A percentile compares a stretch with the other conserved stretches of the same genome.
phyloP scores from a whole-genome alignment of 768 basidiomycete genomes.

The Wakefieldia striispora region DNA sequence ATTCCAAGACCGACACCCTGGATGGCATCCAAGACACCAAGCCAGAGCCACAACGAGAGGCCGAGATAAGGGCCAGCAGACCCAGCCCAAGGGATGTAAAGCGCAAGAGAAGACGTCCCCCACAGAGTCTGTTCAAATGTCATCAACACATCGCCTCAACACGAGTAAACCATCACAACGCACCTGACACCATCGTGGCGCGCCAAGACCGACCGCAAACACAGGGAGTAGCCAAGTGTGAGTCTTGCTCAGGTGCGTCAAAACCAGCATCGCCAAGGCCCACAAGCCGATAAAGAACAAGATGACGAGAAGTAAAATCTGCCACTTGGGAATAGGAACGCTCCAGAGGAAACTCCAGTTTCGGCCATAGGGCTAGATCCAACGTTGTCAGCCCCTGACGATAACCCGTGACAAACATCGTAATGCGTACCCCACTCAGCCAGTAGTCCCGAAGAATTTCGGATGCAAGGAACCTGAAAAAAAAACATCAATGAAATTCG shows the following conservation, averaged over 20 bases:
- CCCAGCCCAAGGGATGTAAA: conserved; percentile 95
- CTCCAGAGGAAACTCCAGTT: conserved; percentile 96
- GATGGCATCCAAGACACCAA: conserved; percentile 90
- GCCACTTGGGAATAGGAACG: conserved; percentile 78
- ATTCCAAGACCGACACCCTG: conserved; percentile 94
- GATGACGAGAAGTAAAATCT: conserved; percentile 75
- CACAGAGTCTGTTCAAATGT: conserved; percentile 66
- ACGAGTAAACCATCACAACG: conserved; percentile 3
- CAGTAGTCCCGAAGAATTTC: conserved; percentile 92
- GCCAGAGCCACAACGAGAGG: conserved; percentile 90
- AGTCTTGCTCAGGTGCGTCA: conserved; percentile 87
- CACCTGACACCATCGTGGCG: conserved; percentile 93
- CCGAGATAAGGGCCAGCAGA: conserved; percentile 83
- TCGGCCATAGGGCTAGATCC: conserved; percentile 75
- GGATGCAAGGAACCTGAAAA: conserved; percentile 72
- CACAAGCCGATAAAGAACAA: conserved; percentile 87
- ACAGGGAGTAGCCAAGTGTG: conserved; percentile 96
- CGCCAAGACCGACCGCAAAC: conserved; percentile 92
- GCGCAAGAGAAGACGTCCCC: conserved; percentile 91
- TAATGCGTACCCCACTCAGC: conserved; percentile 71
- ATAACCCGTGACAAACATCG: background rate
- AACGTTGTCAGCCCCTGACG: conserved; percentile 12
- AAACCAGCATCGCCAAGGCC: conserved; percentile 67
- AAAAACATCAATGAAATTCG: background rate
- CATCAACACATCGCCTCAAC: background rate